Evolutionary conservation across 495 filamentous ascomycete species (phyloP).

Genomic region (Usnea hakonensis): DNA sequence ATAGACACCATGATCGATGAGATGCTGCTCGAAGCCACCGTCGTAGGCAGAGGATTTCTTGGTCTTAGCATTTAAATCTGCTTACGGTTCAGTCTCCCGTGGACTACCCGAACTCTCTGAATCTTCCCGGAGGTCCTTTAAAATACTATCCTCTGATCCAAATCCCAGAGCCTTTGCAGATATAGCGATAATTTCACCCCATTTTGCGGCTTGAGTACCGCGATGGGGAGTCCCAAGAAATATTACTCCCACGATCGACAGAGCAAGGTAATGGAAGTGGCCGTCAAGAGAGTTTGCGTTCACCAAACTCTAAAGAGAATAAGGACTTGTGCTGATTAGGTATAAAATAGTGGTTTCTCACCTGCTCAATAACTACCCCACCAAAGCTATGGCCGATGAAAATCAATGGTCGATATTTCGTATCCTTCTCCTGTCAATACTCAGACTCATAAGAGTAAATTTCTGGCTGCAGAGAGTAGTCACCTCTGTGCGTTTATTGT

Average conservation of each 20-base stretch:
- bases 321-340: not conserved
- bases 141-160: not conserved
- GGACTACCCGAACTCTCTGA: not conserved
- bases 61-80: not conserved
- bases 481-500: no score
- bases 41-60: no score
- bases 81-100: not conserved
- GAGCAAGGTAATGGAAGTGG: not conserved
- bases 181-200: not conserved
- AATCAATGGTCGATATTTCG: not conserved
- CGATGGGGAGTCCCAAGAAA: slow-evolving; percentile 1
- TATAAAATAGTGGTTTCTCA: not conserved
- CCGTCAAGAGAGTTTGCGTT: not conserved
- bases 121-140: slow-evolving; percentile 3
- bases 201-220: not conserved
- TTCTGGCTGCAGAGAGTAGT: no score
- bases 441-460: not conserved
- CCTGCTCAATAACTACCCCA: not conserved
- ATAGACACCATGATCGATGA: slow-evolving; percentile 22
- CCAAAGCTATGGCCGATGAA: not conserved
- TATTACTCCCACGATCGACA: not conserved
- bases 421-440: not conserved
- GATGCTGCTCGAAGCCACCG: no score
- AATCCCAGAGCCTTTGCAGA: not conserved
- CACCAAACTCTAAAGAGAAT: not conserved